phyloP scores from a whole-genome alignment of 352 stramenopile species.

The Ophiocytium majus region DNA sequence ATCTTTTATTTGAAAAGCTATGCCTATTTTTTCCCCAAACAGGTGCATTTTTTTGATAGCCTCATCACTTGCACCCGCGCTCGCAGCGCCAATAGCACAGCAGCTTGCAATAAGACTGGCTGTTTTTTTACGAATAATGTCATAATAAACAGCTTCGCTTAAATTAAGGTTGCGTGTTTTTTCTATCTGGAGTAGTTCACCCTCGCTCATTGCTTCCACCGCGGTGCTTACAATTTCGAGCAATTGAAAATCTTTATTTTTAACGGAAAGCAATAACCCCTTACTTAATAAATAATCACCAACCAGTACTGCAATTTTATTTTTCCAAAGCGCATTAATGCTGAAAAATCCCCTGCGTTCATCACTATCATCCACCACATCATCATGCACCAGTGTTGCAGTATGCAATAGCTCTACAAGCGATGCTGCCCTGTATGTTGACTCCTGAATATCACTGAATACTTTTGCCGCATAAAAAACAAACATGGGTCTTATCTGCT shows the following conservation, averaged over 20 bases:
- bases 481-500: constrained; percentile 6
- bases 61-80: neutral
- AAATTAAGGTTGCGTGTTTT: neutral
- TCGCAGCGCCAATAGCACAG: neutral
- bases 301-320: constrained; percentile 10
- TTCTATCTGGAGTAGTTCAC: constrained; percentile 5
- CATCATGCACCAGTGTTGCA: neutral
- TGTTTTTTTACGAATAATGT: constrained; percentile 15
- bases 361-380: constrained; percentile 15
- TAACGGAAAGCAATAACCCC: neutral
- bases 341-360: constrained; percentile 12
- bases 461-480: neutral
- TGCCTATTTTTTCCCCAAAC: neutral
- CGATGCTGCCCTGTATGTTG: neutral
- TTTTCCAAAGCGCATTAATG: constrained; percentile 11
- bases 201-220: neutral
- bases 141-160: neutral
- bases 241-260: constrained; percentile 3
- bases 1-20: constrained; percentile 14
- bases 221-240: neutral
- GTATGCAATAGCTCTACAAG: constrained; percentile 11
- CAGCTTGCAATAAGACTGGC: neutral
- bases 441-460: neutral
- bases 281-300: neutral
- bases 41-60: neutral